Base-by-base conservation (phyloP, 768 basidiomycete species). In the Rhodotorula sphaerocarpa region DNA sequence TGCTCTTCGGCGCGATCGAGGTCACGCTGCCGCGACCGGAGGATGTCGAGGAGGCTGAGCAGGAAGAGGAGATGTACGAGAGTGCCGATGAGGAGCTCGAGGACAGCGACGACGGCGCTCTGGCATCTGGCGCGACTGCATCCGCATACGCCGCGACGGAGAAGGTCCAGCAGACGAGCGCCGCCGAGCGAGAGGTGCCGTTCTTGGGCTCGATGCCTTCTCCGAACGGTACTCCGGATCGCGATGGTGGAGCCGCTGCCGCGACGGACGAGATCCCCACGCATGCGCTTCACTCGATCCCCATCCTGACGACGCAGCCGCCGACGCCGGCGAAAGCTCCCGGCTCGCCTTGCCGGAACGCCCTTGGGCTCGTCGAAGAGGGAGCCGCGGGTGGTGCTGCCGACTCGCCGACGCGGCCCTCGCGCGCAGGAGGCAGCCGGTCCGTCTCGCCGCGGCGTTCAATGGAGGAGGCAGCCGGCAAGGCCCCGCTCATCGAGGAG, bases 1-100 rank as follows among this genome's bases (percentile, higher is more conserved):
- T 68, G 48, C 54, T 68, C 27, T 65, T 68, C 27, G 67, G 67
- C 30, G 67, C 60, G 43, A 68, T 68, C 41, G 53, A 63, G 56
- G 63, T 64, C n/a, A 61, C 60, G 20, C 47, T 68, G 31, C 67
- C 67, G 20, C 60, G 50, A 23, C 36, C 62, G 3, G 58, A 65
- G 27, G 59, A 65, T 23, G 59, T 61, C 50, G 55, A 56, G 45
- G 58, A 59, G 20, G 55, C 55, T 7, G 59, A 60, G 36, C 46
- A n/a, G 11, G 64, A 60, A 33, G 58, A 60, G 25, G 57, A 4
- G 27, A n/a, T n/a, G 52, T 25, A 15, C 15, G n/a, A 21, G 51
- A 60, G n/a, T 21, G n/a, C 36, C 31, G 23, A 33, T 25, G 42
- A 42, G 25, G 27, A 45, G 2, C n/a, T n/a, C n/a, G n/a, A 30